Base-by-base conservation (phyloP, 1,139 yeast species). In the Zygoascus sp. region DNA sequence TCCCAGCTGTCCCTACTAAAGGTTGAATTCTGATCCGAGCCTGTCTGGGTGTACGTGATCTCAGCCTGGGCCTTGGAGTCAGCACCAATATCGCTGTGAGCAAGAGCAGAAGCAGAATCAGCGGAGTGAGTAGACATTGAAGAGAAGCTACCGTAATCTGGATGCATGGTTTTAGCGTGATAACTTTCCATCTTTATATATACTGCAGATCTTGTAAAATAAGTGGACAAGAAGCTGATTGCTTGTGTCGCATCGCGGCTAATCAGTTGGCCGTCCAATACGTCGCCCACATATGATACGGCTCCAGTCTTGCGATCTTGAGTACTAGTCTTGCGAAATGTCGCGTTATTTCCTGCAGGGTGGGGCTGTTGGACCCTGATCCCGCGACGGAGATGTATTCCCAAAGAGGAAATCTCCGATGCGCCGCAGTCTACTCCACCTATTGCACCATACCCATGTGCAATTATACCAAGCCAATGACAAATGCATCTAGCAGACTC, bases 1-100 rank as follows among this genome's bases (percentile, higher is more conserved):
- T 30, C 36, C 43, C 43, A 40, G 37, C 27, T 30, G n/a, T 40
- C 37, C 19, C 27, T 13, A 25, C 32, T 35, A 20, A 11, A n/a
- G 11, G 25, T 11, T 6, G 39, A 35, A 8, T 27, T 21, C 15
- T 19, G 39, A 35, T 35, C 39, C n/a, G 39, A n/a, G 15, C 16
- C 34, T 11, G 34, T 30, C 17, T 30, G 34, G 17, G 34, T 16
- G 13, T 4, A 30, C 4, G 4, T 9, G 5, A 30, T 16, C 13
- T 30, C 34, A 28, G 6, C 13, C 17, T 15, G 34, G 34, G 15
- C 17, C 17, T 30, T 30, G 17, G 34, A 30, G 34, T 30, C 34
- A 3, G 10, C 27, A 7, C 9, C 27, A 23, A 10, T n/a, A n/a
- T n/a, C n/a, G n/a, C n/a, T n/a, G n/a, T n/a, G n/a, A n/a, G n/a